Base-by-base conservation (phyloP, 1,284 basidiomycete genomes). In the Volvariella volvacea region DNA sequence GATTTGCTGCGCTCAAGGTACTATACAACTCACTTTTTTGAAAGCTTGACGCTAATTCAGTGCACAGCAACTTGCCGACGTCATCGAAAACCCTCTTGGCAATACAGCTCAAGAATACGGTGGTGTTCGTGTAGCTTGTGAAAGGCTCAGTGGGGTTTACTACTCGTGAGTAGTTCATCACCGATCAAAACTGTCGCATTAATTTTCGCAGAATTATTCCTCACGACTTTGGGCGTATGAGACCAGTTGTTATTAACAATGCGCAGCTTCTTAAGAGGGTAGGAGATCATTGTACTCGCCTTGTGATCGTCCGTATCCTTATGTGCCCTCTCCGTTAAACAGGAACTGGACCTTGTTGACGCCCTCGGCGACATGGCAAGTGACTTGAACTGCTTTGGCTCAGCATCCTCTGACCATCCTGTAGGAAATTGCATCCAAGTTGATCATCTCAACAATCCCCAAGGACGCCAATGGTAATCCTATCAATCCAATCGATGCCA, bases 261-360 rank as follows among this genome's bases (percentile, higher is more conserved):
- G 50, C 65, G 45, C 48, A 42, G 0, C 44, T 61, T 16, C 59
- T 83, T 45, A 77, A 80, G 54, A 68, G 53, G 57, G 73, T 71
- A 31, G 41, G 46, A 44, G 10, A 39, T 15, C 42, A 30, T 20
- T 20, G 43, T 8, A 25, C 2, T 28, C 22, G 38, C 4, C 15
- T 34, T 10, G 10, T 14, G 28, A 32, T 43, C 45, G 16, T 37
- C 31, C 9, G 45, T 46, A 25, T 22, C 34, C 21, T n/a, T n/a
- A n/a, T n/a, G n/a, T n/a, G n/a, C n/a, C 44, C 3, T n/a, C 43
- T 28, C 25, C 25, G 12, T 12, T 28, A 28, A 6, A 12, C 21
- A 74, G 67, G 80, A 84, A 66, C 68, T 84, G 17, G 78, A 81
- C 17, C 70, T 83, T 14, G 76, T 83, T 15, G 80, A 83, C 50